Percentiles rank a stretch among this genome's conserved stretches.
These are phyloP conservation scores for Candida glaebosa DNA, from an alignment of 805 yeast species.

Conservation along the genomic window DNA sequence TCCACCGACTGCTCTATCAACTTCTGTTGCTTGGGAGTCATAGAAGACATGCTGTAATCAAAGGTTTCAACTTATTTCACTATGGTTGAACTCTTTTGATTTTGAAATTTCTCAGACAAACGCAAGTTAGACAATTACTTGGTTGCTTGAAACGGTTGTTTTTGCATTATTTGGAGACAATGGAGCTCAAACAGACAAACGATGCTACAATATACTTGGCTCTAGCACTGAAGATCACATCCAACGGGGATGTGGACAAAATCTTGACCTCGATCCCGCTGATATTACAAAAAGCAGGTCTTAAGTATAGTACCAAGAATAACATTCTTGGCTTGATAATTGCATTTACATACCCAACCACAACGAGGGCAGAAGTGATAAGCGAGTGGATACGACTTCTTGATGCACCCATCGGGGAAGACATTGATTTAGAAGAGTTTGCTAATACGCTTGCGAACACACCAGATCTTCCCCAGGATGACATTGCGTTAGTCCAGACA, in stretches of 20 bases:
- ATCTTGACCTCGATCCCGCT: not conserved
- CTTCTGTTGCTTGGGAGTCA: constrained; percentile 28
- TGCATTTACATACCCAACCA: constrained; percentile 9
- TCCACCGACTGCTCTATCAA: constrained; percentile 29
- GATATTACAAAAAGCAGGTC: not conserved
- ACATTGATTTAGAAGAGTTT: constrained; percentile 8
- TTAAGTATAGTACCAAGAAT: constrained; percentile 4
- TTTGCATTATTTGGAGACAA: too few relatives aligned
- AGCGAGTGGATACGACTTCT: constrained; percentile 1
- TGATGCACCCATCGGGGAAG: not conserved
- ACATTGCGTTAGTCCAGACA: constrained; percentile 7
- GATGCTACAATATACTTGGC: constrained; percentile 8
- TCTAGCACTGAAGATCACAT: constrained; percentile 3
- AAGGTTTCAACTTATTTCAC: too few relatives aligned
- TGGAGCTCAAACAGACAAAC: not conserved
- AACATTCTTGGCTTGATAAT: constrained; percentile 10
- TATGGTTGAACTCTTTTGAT: not conserved
- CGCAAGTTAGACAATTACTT: too few relatives aligned
- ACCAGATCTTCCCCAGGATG: not conserved
- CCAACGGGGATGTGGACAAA: not conserved
- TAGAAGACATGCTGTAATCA: constrained; percentile 26
- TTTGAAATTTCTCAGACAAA: not conserved
- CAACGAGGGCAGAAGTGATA: not conserved
- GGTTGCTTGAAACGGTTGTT: too few relatives aligned
- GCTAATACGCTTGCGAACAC: constrained; percentile 2